Evolutionary conservation across 2,329 filamentous ascomycete species (phyloP).

Genomic region (Fusarium dimerum): DNA sequence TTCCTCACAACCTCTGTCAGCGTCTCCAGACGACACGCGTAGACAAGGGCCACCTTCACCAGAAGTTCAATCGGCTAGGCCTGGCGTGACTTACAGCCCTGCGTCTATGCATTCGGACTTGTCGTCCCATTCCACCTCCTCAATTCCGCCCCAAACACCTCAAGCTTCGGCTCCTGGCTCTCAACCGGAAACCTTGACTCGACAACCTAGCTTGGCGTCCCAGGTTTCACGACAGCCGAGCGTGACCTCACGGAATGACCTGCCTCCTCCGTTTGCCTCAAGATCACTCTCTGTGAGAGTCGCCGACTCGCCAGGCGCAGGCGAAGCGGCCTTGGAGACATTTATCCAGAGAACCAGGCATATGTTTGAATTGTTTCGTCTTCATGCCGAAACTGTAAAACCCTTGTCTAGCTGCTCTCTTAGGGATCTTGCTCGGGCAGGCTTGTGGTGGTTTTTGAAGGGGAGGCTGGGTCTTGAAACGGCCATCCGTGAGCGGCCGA

Average conservation of each 20-base stretch:
- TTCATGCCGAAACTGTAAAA: slow-evolving; percentile 74
- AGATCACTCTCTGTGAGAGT: slow-evolving; percentile 40
- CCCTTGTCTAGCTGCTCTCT: slow-evolving; percentile 64
- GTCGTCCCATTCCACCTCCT: slow-evolving; percentile 31
- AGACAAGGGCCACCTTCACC: slow-evolving; percentile 29
- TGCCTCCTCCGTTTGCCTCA: slow-evolving; percentile 28
- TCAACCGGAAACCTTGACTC: slow-evolving; percentile 23
- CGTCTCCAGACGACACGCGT: slow-evolving; percentile 28
- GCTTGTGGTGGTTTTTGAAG: slow-evolving; percentile 87
- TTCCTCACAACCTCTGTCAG: slow-evolving; percentile 23
- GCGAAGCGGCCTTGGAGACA: slow-evolving; percentile 66
- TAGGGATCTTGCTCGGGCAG: slow-evolving; percentile 69
- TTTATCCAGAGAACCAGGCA: slow-evolving; percentile 73
- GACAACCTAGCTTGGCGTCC: slow-evolving; percentile 20
- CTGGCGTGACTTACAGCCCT: slow-evolving; percentile 43
- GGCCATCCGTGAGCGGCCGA: slow-evolving; percentile 65
- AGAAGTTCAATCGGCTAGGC: slow-evolving; percentile 26
- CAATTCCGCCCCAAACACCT: slow-evolving; percentile 10
- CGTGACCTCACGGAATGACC: slow-evolving; percentile 27
- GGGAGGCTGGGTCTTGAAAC: slow-evolving; percentile 76
- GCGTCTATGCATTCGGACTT: slow-evolving; percentile 37
- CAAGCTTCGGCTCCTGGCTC: slow-evolving; percentile 9
- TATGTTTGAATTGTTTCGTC: slow-evolving; percentile 72
- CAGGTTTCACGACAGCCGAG: slow-evolving; percentile 25
- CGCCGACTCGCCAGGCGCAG: slow-evolving; percentile 48